phyloP scores from a whole-genome alignment of 805 yeast genomes.

The Kodamaea restingae region DNA sequence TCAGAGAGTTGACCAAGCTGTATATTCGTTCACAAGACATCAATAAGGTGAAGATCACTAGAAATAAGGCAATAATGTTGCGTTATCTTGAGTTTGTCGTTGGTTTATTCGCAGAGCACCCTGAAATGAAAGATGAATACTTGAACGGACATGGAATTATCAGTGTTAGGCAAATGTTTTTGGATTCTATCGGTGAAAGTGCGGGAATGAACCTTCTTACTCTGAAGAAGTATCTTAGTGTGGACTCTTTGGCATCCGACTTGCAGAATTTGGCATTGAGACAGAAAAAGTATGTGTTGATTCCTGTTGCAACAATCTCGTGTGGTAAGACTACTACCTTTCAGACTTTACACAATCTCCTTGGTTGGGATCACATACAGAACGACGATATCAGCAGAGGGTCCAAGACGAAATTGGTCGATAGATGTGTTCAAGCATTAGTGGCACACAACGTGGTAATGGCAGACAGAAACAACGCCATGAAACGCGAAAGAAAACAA shows the following conservation, averaged over 20 bases:
- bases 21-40: constrained; percentile 30
- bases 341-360: constrained; percentile 51
- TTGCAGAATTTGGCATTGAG: constrained; percentile 15
- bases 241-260: constrained; percentile 16
- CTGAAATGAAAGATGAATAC: constrained; percentile 44
- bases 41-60: constrained; percentile 8
- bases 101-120: constrained; percentile 49
- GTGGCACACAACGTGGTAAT: constrained; percentile 48
- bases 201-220: constrained; percentile 57
- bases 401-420: constrained; percentile 48
- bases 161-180: constrained; percentile 61
- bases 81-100: constrained; percentile 62
- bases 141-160: constrained; percentile 67
- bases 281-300: constrained; percentile 37
- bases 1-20: constrained; percentile 79
- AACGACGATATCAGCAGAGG: constrained; percentile 65
- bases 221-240: constrained; percentile 32
- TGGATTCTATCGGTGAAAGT: constrained; percentile 39
- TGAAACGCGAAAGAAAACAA: constrained; percentile 62
- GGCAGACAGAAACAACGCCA: constrained; percentile 82
- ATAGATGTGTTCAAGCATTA: constrained; percentile 35
- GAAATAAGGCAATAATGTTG: constrained; percentile 19
- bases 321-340: constrained; percentile 92
- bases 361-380: constrained; percentile 67
- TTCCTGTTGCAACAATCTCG: constrained; percentile 88